Evolutionary conservation across 164 flowering plant genomes (phyloP), one percentile per base, ranked within the genome.

Genomic region (Chimonanthus praecox): DNA sequence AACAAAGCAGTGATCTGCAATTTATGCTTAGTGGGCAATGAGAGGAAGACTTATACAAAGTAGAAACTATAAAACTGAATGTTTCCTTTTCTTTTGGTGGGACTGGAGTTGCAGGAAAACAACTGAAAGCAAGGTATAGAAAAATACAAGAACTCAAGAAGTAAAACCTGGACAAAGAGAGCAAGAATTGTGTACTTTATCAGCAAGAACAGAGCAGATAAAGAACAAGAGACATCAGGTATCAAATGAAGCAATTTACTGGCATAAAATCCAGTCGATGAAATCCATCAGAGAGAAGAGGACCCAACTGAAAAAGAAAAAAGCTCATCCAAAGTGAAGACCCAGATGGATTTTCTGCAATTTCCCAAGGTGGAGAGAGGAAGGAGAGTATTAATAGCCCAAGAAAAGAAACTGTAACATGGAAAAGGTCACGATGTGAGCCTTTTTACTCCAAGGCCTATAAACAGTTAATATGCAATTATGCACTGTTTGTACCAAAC

Each of bases 371-470:
- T 61, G 68, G 43, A 67, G 47, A 67, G 77, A 72, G 69, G 58
- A 71, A 71, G 48, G 65, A 44, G 33, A 50, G 71, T 49, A 81
- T 54, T 67, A 75, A 74, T 75, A 64, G 77, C 74, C 71, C 77
- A 70, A 78, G 73, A 73, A 50, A 72, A 71, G 80, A 75, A 78
- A 76, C 69, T 71, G 77, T 81, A 77, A 81, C 78, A 60, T 60
- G 72, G 73, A 78, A 78, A 72, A 75, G 67, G 76, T 68, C 70
- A 74, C 80, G 80, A 75, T 78, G 80, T 81, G 80, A 81, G 64
- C 80, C 78, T 33, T 78, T 74, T 75, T 75, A 47, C 50, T 64
- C 67, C 76, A 75, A 46, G 16, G 43, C 49, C 45, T 48, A 65
- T 45, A 45, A 43, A 44, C 79, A 75, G 75, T 64, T 78, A 75